Base-by-base conservation (phyloP, 202 grass and related monocot genomes). In the Saccharum hybrid region DNA sequence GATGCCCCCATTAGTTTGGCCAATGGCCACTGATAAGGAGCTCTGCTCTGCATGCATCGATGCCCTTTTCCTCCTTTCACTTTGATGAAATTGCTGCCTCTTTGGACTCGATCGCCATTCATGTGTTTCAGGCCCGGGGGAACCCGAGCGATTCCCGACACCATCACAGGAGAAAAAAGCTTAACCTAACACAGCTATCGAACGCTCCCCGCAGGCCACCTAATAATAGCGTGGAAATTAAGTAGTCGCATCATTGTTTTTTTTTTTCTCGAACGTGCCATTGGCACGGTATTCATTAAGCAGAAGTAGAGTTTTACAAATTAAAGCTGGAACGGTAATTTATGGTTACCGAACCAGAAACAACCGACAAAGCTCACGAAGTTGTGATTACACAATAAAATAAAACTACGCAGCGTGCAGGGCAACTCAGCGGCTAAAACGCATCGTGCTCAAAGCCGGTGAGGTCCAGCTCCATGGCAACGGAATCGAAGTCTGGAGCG, bases 121-220 rank as follows among this genome's bases (percentile, higher is more conserved):
- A 70, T 46, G 65, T 65, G 87, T 77, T 76, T 89, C 87, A 71
- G 43, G 38, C 82, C 36, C 42, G 3, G 39, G 10, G 68, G 69
- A 75, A 63, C 33, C 30, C 2, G 15, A 70, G 45, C 57, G 71
- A 82, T 89, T 88, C 72, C 37, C 66, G 78, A 71, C 77, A 78
- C 66, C 37, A 66, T 73, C 54, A 57, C 19, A 21, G 31, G 18
- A 13, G 7, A 5, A 40, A 61, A 67, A 75, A 6, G 8, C 10
- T 46, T 10, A 11, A 2, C 43, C 43, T 51, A n/a, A 22, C 36
- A 71, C 56, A 52, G 76, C 14, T 2, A 57, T 16, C 52, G 16
- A 67, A 21, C 28, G 18, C 14, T 52, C 30, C 18, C 13, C 28
- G 23, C 63, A 46, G 8, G 22, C 63, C 72, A 59, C 23, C 46